These are phyloP conservation scores for Brassica cretica DNA, from an alignment of 345 rosid species.

Conservation along the genomic window DNA sequence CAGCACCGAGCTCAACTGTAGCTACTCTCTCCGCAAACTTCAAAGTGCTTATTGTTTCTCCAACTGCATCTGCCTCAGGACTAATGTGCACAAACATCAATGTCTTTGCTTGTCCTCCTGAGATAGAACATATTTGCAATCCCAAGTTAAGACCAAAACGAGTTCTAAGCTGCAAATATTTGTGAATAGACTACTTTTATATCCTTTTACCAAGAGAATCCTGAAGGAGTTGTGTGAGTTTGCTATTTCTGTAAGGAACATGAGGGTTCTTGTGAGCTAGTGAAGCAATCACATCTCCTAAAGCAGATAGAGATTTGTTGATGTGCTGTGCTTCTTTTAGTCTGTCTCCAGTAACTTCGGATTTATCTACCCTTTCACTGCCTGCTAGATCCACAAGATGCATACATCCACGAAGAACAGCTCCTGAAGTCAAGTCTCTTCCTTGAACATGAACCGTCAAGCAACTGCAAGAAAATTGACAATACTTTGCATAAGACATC, in stretches of 20 bases:
- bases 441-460: conserved; percentile 98
- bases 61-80: conserved; percentile 82
- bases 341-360: conserved; percentile 90
- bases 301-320: conserved; percentile 89
- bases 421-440: conserved; percentile 80
- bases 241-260: conserved; percentile 97
- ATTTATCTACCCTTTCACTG: conserved; percentile 94
- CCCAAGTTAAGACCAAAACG: conserved; percentile 7
- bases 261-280: conserved; percentile 95
- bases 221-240: conserved; percentile 94
- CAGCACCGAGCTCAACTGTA: conserved; percentile 92
- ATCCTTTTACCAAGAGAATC: conserved; percentile 82
- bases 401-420: conserved; percentile 84
- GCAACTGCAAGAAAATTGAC: conserved; percentile 57
- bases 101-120: conserved; percentile 99
- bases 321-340: conserved; percentile 96
- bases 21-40: conserved; percentile 98
- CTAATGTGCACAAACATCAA: conserved; percentile 97
- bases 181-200: neutral
- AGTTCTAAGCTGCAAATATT: conserved; percentile 11
- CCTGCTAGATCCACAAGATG: conserved; percentile 98
- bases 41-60: conserved; percentile 92
- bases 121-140: conserved; percentile 29
- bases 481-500: conserved; percentile 2
- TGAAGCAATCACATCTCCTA: conserved; percentile 98